These are phyloP conservation scores for Nakaseomyces sp. DNA, from an alignment of 1,139 yeast species.

Conservation along the genomic window DNA sequence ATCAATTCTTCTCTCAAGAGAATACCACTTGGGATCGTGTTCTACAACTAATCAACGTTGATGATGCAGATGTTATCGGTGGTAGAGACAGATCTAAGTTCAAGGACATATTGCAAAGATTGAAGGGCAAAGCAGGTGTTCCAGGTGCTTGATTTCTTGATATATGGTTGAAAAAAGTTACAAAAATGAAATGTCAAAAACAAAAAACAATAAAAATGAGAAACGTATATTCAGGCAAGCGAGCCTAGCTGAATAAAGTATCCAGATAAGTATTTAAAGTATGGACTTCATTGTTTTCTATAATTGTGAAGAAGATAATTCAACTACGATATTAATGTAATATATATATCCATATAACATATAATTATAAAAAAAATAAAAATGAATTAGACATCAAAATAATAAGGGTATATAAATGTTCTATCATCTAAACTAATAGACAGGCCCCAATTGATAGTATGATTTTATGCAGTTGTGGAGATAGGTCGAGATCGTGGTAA, in stretches of 20 bases:
- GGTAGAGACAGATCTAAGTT: conserved; percentile 62
- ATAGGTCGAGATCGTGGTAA: neutral
- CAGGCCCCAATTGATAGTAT: neutral
- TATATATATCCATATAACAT: neutral
- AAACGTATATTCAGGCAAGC: neutral
- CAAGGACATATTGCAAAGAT: conserved; percentile 53
- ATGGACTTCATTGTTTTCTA: neutral
- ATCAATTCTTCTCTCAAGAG: conserved; percentile 59
- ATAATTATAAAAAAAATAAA: neutral
- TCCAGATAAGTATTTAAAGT: too few species aligned
- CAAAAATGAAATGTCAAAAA: neutral
- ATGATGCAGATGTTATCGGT: conserved; percentile 36
- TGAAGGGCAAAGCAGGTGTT: conserved; percentile 59
- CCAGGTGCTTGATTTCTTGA: conserved; percentile 52
- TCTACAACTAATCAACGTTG: conserved; percentile 41
- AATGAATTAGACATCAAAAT: neutral
- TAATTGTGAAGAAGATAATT: too few species aligned
- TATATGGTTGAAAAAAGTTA: neutral
- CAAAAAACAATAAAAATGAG: too few species aligned
- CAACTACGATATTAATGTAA: conserved; percentile 1
- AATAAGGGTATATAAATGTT: too few species aligned
- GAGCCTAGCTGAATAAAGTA: neutral
- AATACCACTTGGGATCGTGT: conserved; percentile 84
- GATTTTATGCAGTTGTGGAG: neutral
- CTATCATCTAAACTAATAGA: neutral